Base-by-base conservation (phyloP, 495 filamentous ascomycete species). In the Xanthoparmelia taractica region DNA sequence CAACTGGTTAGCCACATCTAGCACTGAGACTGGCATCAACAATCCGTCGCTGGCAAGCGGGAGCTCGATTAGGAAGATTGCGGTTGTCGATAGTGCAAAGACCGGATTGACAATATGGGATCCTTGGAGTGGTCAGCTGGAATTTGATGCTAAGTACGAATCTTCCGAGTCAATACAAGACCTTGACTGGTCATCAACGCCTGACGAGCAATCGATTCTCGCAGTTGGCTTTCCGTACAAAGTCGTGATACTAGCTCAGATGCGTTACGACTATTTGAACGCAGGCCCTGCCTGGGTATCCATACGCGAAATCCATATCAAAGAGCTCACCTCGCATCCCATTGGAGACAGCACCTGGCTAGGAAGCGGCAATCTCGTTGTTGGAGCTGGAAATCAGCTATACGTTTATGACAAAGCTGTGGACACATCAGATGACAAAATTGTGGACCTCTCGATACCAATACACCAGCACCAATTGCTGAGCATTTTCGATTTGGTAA, bases 331-430 rank as follows among this genome's bases (percentile, higher is more conserved):
- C 31, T 90, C 92, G 47, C 90, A 96, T 70, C 91, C 90, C 1
- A 96, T 99, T 63, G 91, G 91, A 7, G 93, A 96, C 68, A 93
- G 91, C 8, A 87, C 87, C 41, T 99, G 94, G 94, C 77, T 96
- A 23, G 85, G 84, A 58, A 85, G 87, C 66, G 92, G 92, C 8
- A 84, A 90, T 67, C 79, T 97, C 8, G 85, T 94, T 33, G 85
- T 99, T 38, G 92, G 90, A 10, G 87, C 90, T 4, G 94, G 95
- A 0, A 96, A 96, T 69, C 93, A 96, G 69, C 75, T 99, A n/a
- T 92, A 95, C 73, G 78, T 96, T 2, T 88, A 89, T 70, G 90
- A 91, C 64, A 84, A 92, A 57, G 78, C 83, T 27, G 81, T 94
- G 47, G 82, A 90, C 61, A 76, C 83, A 27, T 79, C 79, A 6